Conservation (phyloP, 768 basidiomycete species). For the Tephrocybe sp. region DNA sequence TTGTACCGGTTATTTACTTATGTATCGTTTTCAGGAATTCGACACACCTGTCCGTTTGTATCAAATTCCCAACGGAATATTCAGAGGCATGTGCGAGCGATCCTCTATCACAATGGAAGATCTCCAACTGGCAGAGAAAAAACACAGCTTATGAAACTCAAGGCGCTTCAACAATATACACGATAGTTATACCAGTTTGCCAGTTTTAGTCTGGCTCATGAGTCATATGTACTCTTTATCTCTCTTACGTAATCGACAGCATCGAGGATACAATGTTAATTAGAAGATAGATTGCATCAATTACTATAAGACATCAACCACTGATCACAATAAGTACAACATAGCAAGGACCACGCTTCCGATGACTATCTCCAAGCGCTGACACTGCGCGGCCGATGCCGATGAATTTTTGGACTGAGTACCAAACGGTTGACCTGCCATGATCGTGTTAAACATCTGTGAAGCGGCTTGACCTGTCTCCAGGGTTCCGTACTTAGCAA, state of each 20-base stretch:
- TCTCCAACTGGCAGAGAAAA: slow-evolving; percentile 46
- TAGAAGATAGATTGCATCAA: too few relatives aligned
- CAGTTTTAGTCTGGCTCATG: neutral
- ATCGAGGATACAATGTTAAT: too few relatives aligned
- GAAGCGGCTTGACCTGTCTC: slow-evolving; percentile 40
- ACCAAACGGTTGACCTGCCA: slow-evolving; percentile 24
- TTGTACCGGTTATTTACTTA: neutral
- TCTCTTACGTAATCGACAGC: too few relatives aligned
- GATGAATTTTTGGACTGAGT: neutral
- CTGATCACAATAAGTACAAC: too few relatives aligned
- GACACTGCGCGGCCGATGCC: too few relatives aligned
- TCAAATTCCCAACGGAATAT: slow-evolving; percentile 58
- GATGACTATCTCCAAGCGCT: too few relatives aligned
- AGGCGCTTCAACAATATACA: neutral
- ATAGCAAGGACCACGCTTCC: too few relatives aligned
- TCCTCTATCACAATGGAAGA: slow-evolving; percentile 78
- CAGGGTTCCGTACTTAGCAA: slow-evolving; percentile 30
- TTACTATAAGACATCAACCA: too few relatives aligned
- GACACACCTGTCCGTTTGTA: slow-evolving; percentile 76
- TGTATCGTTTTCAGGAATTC: slow-evolving; percentile 54
- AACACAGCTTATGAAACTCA: slow-evolving; percentile 3
- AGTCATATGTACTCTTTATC: too few relatives aligned
- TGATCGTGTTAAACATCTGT: slow-evolving; percentile 43
- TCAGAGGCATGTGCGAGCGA: slow-evolving; percentile 84
- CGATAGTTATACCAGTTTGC: neutral